phyloP scores from a whole-genome alignment of 768 basidiomycete genomes.

The Lyophyllum semitale region DNA sequence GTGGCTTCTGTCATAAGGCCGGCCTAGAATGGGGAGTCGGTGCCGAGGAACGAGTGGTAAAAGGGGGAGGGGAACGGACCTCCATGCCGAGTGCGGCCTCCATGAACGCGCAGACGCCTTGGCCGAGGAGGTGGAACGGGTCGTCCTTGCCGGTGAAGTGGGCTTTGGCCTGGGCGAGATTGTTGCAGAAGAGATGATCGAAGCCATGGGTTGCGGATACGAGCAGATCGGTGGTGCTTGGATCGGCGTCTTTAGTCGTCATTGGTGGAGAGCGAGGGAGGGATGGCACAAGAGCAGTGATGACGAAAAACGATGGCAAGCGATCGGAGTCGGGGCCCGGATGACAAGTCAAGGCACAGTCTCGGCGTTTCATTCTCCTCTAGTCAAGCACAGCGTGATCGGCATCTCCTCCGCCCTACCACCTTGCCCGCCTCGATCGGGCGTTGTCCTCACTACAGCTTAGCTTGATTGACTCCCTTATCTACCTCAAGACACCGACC shows the following conservation, averaged over 20 bases:
- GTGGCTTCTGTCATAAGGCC: slow-evolving; percentile 67
- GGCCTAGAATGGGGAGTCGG: slow-evolving; percentile 32
- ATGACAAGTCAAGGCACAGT: no score
- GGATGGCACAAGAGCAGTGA: not conserved
- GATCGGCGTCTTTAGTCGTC: no score
- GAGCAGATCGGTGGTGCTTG: slow-evolving; percentile 24
- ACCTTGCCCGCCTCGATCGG: slow-evolving; percentile 48
- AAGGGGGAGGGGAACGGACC: slow-evolving; percentile 34
- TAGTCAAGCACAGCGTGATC: no score
- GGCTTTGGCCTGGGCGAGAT: slow-evolving; percentile 54
- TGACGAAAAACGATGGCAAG: no score
- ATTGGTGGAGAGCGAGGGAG: not conserved
- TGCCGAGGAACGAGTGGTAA: not conserved
- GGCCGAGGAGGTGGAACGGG: slow-evolving; percentile 73
- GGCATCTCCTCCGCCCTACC: no score
- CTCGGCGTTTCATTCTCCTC: no score
- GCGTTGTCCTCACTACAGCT: not conserved
- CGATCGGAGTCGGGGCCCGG: no score
- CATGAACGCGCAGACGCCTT: slow-evolving; percentile 72
- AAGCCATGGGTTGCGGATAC: slow-evolving; percentile 54
- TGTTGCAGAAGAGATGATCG: slow-evolving; percentile 68
- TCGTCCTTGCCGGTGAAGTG: slow-evolving; percentile 53
- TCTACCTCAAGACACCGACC: slow-evolving; percentile 30
- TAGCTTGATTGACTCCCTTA: slow-evolving; percentile 69
- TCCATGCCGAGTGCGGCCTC: slow-evolving; percentile 85